These are phyloP conservation scores for Ganoderma sp. DNA, from an alignment of 1,284 basidiomycete species.

Conservation along the genomic window DNA sequence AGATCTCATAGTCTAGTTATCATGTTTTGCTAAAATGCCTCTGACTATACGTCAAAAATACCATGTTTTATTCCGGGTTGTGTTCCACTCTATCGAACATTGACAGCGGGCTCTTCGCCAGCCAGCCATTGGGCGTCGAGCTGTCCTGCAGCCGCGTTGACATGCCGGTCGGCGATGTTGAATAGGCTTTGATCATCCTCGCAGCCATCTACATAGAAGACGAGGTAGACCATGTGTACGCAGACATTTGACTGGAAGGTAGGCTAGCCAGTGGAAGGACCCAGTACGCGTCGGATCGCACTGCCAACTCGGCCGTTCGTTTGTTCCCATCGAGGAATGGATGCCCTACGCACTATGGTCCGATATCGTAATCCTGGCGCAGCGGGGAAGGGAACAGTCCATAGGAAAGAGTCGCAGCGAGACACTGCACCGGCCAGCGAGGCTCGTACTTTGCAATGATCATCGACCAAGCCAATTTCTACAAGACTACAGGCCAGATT, in stretches of 20 bases:
- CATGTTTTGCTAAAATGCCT: background rate
- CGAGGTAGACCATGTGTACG: constrained; percentile 22
- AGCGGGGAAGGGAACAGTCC: constrained; percentile 31
- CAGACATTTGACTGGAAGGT: constrained; percentile 14
- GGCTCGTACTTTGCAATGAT: constrained; percentile 43
- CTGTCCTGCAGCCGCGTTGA: constrained; percentile 19
- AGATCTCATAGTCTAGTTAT: background rate
- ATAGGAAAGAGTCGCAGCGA: constrained; percentile 37
- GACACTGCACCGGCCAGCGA: constrained; percentile 31
- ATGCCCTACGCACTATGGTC: constrained; percentile 31
- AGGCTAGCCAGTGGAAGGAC: constrained; percentile 17
- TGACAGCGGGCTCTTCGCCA: background rate
- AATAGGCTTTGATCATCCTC: constrained; percentile 14
- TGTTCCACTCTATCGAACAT: background rate
- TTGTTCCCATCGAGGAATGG: constrained; percentile 42
- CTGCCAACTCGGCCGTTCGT: constrained; percentile 32
- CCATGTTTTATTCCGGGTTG: background rate
- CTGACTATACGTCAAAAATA: too few relatives aligned
- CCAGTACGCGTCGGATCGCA: background rate
- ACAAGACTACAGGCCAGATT: constrained; percentile 44
- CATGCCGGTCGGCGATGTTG: constrained; percentile 21
- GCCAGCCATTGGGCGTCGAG: constrained; percentile 18
- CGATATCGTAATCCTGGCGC: too few relatives aligned
- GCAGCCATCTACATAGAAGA: constrained; percentile 18
- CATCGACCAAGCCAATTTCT: constrained; percentile 41